Evolutionary conservation across 2,329 filamentous ascomycete genomes (phyloP).

Genomic region (Elsinoe perseae): DNA sequence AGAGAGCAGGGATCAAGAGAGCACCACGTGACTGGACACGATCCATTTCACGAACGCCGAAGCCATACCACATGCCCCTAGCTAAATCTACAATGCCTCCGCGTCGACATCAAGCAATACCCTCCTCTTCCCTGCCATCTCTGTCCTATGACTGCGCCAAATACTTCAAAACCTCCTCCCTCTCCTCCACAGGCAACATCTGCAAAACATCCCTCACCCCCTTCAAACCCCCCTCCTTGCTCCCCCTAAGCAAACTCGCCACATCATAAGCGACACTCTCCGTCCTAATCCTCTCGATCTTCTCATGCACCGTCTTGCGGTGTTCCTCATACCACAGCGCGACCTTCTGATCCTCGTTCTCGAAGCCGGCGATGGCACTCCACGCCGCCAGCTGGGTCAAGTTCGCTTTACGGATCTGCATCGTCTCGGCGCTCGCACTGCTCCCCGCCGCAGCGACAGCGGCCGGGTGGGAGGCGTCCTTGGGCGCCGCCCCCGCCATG

Average conservation of each 20-base stretch:
- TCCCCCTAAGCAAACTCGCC: slow-evolving; percentile 58
- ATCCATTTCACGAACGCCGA: too few species aligned
- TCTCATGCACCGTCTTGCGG: slow-evolving; percentile 69
- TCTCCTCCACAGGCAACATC: slow-evolving; percentile 81
- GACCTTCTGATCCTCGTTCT: slow-evolving; percentile 71
- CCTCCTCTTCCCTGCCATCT: not conserved
- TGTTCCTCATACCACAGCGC: slow-evolving; percentile 96
- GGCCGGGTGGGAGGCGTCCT: not conserved
- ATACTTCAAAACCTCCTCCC: slow-evolving; percentile 67
- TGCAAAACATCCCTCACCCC: slow-evolving; percentile 79
- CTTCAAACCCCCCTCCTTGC: slow-evolving; percentile 65
- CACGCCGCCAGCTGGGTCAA: slow-evolving; percentile 73
- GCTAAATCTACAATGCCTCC: too few species aligned
- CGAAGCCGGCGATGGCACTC: slow-evolving; percentile 70
- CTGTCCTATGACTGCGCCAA: slow-evolving; percentile 36
- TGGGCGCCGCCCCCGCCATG: slow-evolving; percentile 49
- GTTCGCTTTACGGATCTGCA: slow-evolving; percentile 42
- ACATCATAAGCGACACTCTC: slow-evolving; percentile 64
- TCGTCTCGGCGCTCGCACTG: slow-evolving; percentile 34
- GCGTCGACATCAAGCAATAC: too few species aligned
- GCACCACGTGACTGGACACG: too few species aligned
- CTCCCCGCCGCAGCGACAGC: not conserved
- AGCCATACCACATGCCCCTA: too few species aligned
- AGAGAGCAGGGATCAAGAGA: too few species aligned
- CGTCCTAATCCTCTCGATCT: slow-evolving; percentile 75